Evolutionary conservation across 768 basidiomycete species (phyloP).

Genomic region (Tulasnella calospora): DNA sequence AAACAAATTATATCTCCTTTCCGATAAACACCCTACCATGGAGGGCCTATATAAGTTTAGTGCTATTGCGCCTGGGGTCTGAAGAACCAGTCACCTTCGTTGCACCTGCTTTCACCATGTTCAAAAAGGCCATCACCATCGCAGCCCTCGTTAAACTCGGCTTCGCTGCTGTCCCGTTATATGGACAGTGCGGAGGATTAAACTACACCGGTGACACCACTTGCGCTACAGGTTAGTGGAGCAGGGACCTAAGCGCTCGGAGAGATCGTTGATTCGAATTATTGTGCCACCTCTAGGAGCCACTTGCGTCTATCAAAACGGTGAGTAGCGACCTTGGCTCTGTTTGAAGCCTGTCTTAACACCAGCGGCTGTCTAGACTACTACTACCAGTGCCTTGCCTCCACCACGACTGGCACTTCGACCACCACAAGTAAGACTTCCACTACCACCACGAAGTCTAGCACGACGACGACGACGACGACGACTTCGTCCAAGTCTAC

Average conservation of each 20-base stretch:
- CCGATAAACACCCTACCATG: not conserved
- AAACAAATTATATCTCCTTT: not conserved
- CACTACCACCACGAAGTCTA: conserved; percentile 12
- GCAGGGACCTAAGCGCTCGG: too few species aligned
- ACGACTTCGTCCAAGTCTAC: not conserved
- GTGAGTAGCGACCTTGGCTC: not conserved
- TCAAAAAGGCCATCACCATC: conserved; percentile 6
- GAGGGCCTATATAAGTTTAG: not conserved
- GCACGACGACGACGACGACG: conserved; percentile 11
- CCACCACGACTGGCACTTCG: too few species aligned
- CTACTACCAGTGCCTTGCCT: conserved; percentile 14
- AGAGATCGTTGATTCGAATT: not conserved
- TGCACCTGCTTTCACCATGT: not conserved
- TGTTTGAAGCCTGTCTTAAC: not conserved
- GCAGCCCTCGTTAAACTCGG: not conserved
- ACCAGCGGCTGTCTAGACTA: not conserved
- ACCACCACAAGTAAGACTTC: conserved; percentile 8
- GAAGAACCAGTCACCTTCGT: not conserved
- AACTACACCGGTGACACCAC: conserved; percentile 12
- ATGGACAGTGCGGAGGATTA: conserved; percentile 9
- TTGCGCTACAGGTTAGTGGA: not conserved
- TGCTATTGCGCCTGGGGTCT: not conserved
- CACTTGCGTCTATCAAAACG: not conserved
- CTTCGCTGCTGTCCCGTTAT: not conserved
- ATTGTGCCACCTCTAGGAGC: not conserved